Base-by-base conservation (phyloP, 192 early-diverging fungal species). In the Jimgerdemannia flammicorona region DNA sequence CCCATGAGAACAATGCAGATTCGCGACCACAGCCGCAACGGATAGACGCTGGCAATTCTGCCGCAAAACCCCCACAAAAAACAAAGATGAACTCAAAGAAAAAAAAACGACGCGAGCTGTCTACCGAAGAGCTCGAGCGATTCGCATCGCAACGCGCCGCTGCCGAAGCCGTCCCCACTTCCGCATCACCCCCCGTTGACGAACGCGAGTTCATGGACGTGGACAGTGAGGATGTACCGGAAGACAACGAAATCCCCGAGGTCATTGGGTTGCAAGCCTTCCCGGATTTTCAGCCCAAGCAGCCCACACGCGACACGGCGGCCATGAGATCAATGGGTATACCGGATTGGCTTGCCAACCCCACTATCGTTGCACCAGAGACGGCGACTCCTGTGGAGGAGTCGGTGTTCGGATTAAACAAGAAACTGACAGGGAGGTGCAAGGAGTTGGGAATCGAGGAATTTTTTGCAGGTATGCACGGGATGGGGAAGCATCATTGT, bases 321-420 rank as follows among this genome's bases (percentile, higher is more conserved):
- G 75, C 81, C 14, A 68, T 82, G 8, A 86, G 88, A 66, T 79
- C 79, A 42, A 89, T 91, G 86, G 96, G 96, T 75, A 89, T 99
- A 49, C 96, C 97, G 2, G 79, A 86, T 59, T 99, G 97, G 97
- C 83, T 99, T 20, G 88, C 90, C 0, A 87, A 95, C 49, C 97
- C 97, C 4, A 90, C 86, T 2, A 81, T 86, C 18, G 84, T 98
- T 18, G 86, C 92, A 19, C 88, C 91, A 18, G 80, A 66, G 7
- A 77, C 74, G 29, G 90, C 84, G 3, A 82, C 74, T n/a, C 75
- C 79, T 10, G 74, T 92, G 41, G 70, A 75, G 43, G 49, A 59
- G 8, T 42, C 76, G 0, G 80, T 79, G 39, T 85, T 87, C 72
- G 86, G 88, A 2, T 87, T 97, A 42, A 94, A 91, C n/a, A 44